phyloP scores from a whole-genome alignment of 805 yeast species.

The Kluyveromyces lactis region DNA sequence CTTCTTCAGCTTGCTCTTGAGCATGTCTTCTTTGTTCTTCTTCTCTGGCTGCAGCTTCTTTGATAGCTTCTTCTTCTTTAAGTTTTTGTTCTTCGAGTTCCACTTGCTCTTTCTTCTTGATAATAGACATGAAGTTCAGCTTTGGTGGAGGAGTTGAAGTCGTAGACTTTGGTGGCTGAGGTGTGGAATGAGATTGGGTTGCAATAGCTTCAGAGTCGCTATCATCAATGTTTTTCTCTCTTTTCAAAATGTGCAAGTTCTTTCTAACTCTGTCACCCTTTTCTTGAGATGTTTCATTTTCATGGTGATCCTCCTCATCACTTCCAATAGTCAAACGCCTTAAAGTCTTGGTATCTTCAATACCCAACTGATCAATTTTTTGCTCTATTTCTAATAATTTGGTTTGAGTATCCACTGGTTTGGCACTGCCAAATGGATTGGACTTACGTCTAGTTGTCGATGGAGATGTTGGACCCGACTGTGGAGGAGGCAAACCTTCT shows the following conservation, averaged over 20 bases:
- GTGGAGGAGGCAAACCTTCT: constrained; percentile 1
- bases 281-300: constrained; percentile 9
- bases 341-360: constrained; percentile 36
- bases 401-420: constrained; percentile 71
- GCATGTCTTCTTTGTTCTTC: constrained; percentile 3
- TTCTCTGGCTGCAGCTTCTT: background rate
- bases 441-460: constrained; percentile 32
- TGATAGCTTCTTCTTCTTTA: constrained; percentile 4
- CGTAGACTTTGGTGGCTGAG: too few species aligned
- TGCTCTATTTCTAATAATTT: constrained; percentile 57
- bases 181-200: too few species aligned
- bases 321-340: constrained; percentile 21
- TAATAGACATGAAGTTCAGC: background rate
- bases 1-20: background rate
- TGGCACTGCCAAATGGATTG: constrained; percentile 79
- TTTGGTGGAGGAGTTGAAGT: background rate
- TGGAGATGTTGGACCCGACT: background rate
- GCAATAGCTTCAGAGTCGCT: constrained; percentile 7
- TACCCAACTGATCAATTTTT: constrained; percentile 32
- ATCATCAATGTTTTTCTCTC: constrained; percentile 9
- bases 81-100: constrained; percentile 1
- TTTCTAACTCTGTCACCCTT: constrained; percentile 3
- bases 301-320: constrained; percentile 7
- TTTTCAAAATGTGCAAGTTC: constrained; percentile 4
- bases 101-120: constrained; percentile 2